phyloP scores from a whole-genome alignment of 2,329 filamentous ascomycete species.

The Fusarium luffae region DNA sequence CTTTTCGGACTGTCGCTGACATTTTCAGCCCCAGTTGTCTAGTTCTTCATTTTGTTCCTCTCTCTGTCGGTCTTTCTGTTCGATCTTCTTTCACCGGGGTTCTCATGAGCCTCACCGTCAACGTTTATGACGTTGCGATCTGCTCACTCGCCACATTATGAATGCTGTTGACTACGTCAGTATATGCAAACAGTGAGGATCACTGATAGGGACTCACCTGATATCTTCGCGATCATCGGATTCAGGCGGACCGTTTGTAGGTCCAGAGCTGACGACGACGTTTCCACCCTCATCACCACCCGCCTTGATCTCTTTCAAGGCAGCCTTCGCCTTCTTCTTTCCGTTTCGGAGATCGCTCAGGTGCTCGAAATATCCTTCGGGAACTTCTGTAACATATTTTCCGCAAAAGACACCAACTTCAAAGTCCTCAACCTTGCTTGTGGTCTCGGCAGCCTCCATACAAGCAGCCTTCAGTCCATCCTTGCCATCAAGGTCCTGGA shows the following conservation, averaged over 20 bases:
- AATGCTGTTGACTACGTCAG: conserved; percentile 14
- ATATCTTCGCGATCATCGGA: conserved; percentile 30
- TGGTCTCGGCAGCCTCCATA: conserved; percentile 72
- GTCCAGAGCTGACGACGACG: conserved; percentile 30
- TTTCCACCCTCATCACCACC: conserved; percentile 24
- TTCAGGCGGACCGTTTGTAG: conserved; percentile 19
- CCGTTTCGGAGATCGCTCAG: conserved; percentile 78
- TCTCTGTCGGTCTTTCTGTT: conserved; percentile 75
- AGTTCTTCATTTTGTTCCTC: conserved; percentile 75
- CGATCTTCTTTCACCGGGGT: conserved; percentile 73
- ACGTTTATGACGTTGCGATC: conserved; percentile 66
- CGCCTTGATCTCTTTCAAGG: conserved; percentile 16
- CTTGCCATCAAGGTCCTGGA: conserved; percentile 66
- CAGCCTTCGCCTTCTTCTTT: conserved; percentile 51
- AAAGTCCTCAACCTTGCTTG: conserved; percentile 70
- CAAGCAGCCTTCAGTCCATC: conserved; percentile 79
- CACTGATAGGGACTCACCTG: conserved; percentile 13
- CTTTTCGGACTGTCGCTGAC: conserved; percentile 69
- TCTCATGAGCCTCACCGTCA: conserved; percentile 71
- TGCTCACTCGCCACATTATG: conserved; percentile 26
- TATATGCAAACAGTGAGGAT: not conserved
- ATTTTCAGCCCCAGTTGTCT: conserved; percentile 74
- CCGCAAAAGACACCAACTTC: conserved; percentile 95
- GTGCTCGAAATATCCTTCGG: conserved; percentile 84
- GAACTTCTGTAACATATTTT: conserved; percentile 83